Base-by-base conservation (phyloP, 2,329 filamentous ascomycete species). In the Aureobasidium namibiae region DNA sequence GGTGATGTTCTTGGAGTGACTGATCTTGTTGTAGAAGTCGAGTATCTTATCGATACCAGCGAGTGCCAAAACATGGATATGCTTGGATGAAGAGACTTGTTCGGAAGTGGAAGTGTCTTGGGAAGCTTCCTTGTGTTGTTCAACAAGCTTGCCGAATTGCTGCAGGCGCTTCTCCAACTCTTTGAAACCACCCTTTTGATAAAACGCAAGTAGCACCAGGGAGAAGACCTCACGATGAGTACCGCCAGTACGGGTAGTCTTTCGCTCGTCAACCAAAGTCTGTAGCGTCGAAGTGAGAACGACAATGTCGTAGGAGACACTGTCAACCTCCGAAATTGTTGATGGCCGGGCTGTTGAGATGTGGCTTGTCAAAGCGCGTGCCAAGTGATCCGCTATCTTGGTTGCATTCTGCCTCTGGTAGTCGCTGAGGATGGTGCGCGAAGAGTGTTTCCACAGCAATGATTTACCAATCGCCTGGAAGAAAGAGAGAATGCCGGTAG, bases 401-500 rank as follows among this genome's bases (percentile, higher is more conserved):
- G 75, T 76, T 33, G 82, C 81, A 70, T 84, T 85, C 67, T 86
- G 83, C 67, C 80, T 83, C 63, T 79, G 76, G 58, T 82, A 81
- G 2, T 76, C 67, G 65, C 96, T 91, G 29, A 83, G 80, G 13
- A 33, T 63, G 13, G 36, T 44, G 13, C 56, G 44, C 1, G 45
- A 49, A 5, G 61, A 54, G 52, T 91, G 84, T 61, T 90, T 88
- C 44, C 85, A 84, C 4, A 95, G 79, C 23, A 97, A 77, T 16
- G 88, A 83, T 71, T 90, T 94, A 13, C 92, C 92, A 44, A 97
- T 77, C 1, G 85, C 87, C 67, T 95, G 90, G 69, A 96, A 88
- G 65, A 97, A 88, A 0, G 88, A 86, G 18, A 90, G 88, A n/a
- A 92, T 87, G 3, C 87, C 86, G 9, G 85, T 85, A 23, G 92